These are phyloP conservation scores for Oemleria cerasiformis DNA, from an alignment of 306 rosid genomes.

Conservation along the genomic window DNA sequence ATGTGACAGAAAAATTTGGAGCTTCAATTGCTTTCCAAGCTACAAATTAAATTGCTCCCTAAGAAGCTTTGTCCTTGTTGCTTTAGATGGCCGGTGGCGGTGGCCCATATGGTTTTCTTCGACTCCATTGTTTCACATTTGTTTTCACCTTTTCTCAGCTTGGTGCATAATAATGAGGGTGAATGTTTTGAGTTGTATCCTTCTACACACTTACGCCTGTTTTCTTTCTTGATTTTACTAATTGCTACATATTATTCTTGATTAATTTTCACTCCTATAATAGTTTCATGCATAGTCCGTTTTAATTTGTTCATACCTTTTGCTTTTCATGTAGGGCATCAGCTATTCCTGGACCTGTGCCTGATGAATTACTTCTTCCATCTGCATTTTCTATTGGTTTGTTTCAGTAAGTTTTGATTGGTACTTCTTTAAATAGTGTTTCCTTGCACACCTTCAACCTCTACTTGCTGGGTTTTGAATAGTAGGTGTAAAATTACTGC, in stretches of 20 bases:
- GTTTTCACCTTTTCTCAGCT: not conserved
- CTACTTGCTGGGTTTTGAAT: slow-evolving; percentile 22
- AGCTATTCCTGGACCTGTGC: slow-evolving; percentile 91
- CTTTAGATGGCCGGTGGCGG: no score
- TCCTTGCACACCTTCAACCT: slow-evolving; percentile 16
- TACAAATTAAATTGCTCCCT: not conserved
- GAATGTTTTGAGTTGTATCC: not conserved
- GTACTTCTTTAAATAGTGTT: slow-evolving; percentile 11
- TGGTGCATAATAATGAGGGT: not conserved
- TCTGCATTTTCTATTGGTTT: slow-evolving; percentile 85
- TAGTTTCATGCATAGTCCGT: slow-evolving; percentile 21
- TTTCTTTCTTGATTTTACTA: no score
- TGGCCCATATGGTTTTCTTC: no score
- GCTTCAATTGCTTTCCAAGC: not conserved
- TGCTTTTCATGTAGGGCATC: slow-evolving; percentile 64
- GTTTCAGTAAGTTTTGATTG: slow-evolving; percentile 25
- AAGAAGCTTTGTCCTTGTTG: not conserved
- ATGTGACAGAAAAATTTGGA: not conserved
- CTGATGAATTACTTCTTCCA: slow-evolving; percentile 86
- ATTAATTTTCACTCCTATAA: not conserved
- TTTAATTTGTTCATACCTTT: slow-evolving; percentile 4
- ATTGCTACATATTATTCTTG: not conserved
- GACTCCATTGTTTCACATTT: no score
- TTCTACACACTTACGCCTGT: not conserved
- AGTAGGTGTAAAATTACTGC: slow-evolving; percentile 82